Base-by-base conservation (phyloP, 2,329 filamentous ascomycete species). In the Phyllosticta citrichinensis region DNA sequence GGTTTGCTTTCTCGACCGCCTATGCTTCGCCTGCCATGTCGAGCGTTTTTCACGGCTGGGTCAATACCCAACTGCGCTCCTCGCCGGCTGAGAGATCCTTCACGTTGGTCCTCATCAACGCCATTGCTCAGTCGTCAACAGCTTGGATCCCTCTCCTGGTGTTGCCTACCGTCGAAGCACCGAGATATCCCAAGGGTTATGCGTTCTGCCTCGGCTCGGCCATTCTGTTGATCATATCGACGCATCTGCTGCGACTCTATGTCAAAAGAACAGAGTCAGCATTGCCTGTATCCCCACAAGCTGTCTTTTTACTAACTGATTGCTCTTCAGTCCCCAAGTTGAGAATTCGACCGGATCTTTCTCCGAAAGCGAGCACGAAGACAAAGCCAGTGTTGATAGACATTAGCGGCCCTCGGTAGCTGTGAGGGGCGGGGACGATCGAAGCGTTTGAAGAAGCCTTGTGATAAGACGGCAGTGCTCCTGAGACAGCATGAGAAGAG, bases 31-130 rank as follows among this genome's bases (percentile, higher is more conserved):
- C 77, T 5, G 76, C 81, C 0, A 77, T 83, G 71, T 82, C 81
- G 0, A 81, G 78, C 55, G 79, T 83, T 3, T 70, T 84, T 6
- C 79, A 83, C 59, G 81, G 81, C 2, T 83, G 81, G 80, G 76
- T 81, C 3, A 84, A 84, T 62, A 79, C 73, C 11, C 73, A 77
- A 35, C 68, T 83, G 2, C 74, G 75, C 22, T 72, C 76, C 19
- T 76, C 76, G 1, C 75, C 76, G 0, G 76, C 75, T 0, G 76
- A 83, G 62, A 70, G 82, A 5, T 74, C 80, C 0, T 75, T 83
- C 56, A 78, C 76, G 0, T 67, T 83, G 5, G 76, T 83, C 3
- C 66, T 81, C 22, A 78, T 82, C 63, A 84, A 81, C 55, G 73
- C 75, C 0, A 70, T 84, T n/a, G 74, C 80, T 0, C 81, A 82